phyloP scores from a whole-genome alignment of 2,329 filamentous ascomycete genomes.

The Scedosporium boydii region DNA sequence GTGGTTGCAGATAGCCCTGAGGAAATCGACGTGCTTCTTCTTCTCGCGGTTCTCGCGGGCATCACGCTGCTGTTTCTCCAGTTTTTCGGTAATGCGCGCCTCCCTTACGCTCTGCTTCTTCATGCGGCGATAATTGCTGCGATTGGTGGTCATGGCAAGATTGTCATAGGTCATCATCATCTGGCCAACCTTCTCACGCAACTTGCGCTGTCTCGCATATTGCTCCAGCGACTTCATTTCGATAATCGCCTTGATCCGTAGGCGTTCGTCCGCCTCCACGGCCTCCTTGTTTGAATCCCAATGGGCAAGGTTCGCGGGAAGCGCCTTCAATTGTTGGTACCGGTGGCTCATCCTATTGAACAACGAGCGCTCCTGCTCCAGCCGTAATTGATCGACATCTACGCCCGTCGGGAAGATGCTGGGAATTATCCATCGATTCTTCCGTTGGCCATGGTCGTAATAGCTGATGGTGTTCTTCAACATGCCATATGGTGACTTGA shows the following conservation, averaged over 20 bases:
- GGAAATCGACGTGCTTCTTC: conserved; percentile 91
- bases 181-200: conserved; percentile 78
- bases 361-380: conserved; percentile 78
- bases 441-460: conserved; percentile 65
- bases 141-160: conserved; percentile 92
- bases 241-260: conserved; percentile 85
- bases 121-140: conserved; percentile 79
- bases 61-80: conserved; percentile 97
- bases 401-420: conserved; percentile 83
- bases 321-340: conserved; percentile 71
- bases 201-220: conserved; percentile 76
- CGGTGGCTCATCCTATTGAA: conserved; percentile 85
- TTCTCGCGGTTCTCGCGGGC: conserved; percentile 93
- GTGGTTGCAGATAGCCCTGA: conserved; percentile 78
- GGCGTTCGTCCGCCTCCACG: conserved; percentile 63
- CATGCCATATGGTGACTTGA: conserved; percentile 62
- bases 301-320: conserved; percentile 77
- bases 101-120: conserved; percentile 97
- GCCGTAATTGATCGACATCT: conserved; percentile 74
- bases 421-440: conserved; percentile 71
- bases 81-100: conserved; percentile 93
- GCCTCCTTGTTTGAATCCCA: conserved; percentile 70
- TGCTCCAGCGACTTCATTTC: conserved; percentile 88
- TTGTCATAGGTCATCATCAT: conserved; percentile 96
- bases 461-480: conserved; percentile 60